Evolutionary conservation across 1,139 yeast genomes (phyloP).

Genomic region (Taphrina flavorubra): DNA sequence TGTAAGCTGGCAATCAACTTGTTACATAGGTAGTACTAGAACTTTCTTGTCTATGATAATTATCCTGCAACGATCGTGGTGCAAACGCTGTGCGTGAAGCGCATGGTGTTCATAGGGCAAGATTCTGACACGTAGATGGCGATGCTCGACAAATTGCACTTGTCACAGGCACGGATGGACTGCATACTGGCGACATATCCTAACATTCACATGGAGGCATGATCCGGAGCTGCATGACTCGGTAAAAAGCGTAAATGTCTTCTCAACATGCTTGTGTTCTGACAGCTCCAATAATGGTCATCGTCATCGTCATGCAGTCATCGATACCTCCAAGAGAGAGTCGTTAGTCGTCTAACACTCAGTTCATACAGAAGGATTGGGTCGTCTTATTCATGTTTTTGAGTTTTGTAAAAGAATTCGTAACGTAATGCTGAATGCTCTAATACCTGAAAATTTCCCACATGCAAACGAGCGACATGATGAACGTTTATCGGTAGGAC

Average conservation of each 20-base stretch:
- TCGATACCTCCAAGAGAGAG: not conserved
- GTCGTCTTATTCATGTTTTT: not conserved
- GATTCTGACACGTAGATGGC: no score
- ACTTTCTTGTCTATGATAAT: no score
- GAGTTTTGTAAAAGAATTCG: not conserved
- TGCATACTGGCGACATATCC: not conserved
- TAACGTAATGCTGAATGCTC: constrained; percentile 20
- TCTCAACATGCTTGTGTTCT: constrained; percentile 27
- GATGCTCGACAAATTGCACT: no score
- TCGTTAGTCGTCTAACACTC: not conserved
- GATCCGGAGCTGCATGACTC: constrained; percentile 19
- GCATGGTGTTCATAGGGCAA: no score
- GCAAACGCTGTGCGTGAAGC: no score
- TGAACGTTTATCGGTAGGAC: constrained; percentile 91
- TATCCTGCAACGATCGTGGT: no score
- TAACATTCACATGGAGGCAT: not conserved
- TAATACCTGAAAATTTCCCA: constrained; percentile 3
- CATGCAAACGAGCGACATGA: not conserved
- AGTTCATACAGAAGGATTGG: not conserved
- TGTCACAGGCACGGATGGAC: no score
- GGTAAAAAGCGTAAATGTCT: constrained; percentile 39
- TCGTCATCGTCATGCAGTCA: constrained; percentile 31
- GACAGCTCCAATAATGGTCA: constrained; percentile 40
- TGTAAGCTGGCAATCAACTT: no score
- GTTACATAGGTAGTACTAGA: no score